Conservation (phyloP, 495 filamentous ascomycete genomes). For the Penicillium paxilli region DNA sequence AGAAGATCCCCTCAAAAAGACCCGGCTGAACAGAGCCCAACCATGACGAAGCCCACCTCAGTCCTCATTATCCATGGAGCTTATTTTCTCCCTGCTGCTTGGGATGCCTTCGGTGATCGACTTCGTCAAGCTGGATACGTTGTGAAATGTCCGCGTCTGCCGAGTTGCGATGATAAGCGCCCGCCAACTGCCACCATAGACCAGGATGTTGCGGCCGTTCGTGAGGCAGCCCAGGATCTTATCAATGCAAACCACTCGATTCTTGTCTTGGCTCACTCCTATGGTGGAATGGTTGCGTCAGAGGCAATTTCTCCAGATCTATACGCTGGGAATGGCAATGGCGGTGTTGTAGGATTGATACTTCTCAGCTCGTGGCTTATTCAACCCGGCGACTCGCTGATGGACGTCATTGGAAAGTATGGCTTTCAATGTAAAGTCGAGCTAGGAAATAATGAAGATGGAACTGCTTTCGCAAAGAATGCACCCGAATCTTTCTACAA, state of each 20-base stretch:
- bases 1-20: too few species aligned
- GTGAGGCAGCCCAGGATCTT: constrained; percentile 5
- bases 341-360: constrained; percentile 5
- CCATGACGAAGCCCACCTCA: constrained; percentile 8
- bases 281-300: constrained; percentile 14
- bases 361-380: constrained; percentile 8
- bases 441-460: constrained; percentile 4
- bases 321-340: background rate
- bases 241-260: constrained; percentile 3
- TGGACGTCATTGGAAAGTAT: background rate
- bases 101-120: background rate
- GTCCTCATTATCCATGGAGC: constrained; percentile 14
- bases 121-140: constrained; percentile 3
- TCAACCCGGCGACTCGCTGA: background rate
- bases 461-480: constrained; percentile 6
- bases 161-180: constrained; percentile 6
- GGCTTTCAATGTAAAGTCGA: constrained; percentile 5
- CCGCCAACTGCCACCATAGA: constrained; percentile 6
- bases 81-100: constrained; percentile 13
- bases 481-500: constrained; percentile 11
- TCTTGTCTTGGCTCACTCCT: constrained; percentile 16
- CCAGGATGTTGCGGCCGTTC: constrained; percentile 10
- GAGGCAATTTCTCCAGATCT: constrained; percentile 9
- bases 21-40: too few species aligned
- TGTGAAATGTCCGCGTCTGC: constrained; percentile 10